A percentile compares a stretch with the other conserved stretches of the same genome.
Evolutionary conservation across 352 stramenopile genomes (phyloP).

Genomic region (Phytophthora sp.): DNA sequence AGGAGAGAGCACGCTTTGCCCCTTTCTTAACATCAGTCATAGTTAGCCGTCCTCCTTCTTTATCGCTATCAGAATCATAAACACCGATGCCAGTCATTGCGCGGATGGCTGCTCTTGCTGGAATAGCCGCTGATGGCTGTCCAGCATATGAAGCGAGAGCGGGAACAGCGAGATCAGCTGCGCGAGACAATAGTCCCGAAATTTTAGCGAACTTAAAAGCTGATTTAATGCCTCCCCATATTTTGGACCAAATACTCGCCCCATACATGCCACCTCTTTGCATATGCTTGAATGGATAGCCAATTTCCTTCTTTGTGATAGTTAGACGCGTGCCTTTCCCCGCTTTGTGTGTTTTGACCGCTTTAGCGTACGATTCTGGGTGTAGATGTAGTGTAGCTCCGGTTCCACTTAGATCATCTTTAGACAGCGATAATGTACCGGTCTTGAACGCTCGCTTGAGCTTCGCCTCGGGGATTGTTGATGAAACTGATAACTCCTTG

Average conservation of each 20-base stretch:
- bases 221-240: no score
- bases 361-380: slow-evolving; percentile 6
- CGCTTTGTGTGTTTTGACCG: neutral
- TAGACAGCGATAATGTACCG: neutral
- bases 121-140: neutral
- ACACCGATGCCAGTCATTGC: neutral
- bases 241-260: neutral
- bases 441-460: slow-evolving; percentile 12
- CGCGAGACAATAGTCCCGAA: no score
- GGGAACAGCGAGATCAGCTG: no score
- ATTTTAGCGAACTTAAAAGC: no score
- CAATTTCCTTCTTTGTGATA: slow-evolving; percentile 11
- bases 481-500: slow-evolving; percentile 8
- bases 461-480: neutral
- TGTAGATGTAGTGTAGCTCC: slow-evolving; percentile 13
- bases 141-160: no score
- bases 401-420: neutral
- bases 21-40: slow-evolving; percentile 9
- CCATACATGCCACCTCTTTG: neutral
- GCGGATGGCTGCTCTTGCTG: neutral
- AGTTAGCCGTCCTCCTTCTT: neutral
- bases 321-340: slow-evolving; percentile 1
- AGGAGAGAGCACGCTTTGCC: neutral
- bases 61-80: slow-evolving; percentile 7
- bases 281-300: slow-evolving; percentile 15